Conservation (phyloP, 2,329 filamentous ascomycete species). For the Fusarium miscanthi region DNA sequence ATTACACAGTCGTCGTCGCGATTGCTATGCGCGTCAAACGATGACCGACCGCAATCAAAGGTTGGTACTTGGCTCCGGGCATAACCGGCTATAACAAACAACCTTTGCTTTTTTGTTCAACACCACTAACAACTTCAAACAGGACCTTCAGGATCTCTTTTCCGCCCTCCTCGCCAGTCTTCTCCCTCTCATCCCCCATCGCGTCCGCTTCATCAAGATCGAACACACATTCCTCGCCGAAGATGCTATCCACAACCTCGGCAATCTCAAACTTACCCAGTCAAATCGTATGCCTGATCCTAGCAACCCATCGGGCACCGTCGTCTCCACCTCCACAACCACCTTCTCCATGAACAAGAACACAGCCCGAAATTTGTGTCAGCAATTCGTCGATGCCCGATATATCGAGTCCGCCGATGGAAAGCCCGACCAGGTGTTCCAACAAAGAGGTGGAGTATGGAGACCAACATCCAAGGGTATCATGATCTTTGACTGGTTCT, state of each 20-base stretch:
- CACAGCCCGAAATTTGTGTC: conserved; percentile 95
- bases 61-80: conserved; percentile 63
- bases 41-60: conserved; percentile 93
- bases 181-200: conserved; percentile 82
- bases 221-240: conserved; percentile 96
- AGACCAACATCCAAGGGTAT: conserved; percentile 97
- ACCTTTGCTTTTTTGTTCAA: not conserved
- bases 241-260: conserved; percentile 97
- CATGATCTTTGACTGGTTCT: conserved; percentile 90
- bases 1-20: conserved; percentile 85
- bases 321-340: conserved; percentile 96
- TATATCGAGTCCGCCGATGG: conserved; percentile 95
- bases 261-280: conserved; percentile 96
- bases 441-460: conserved; percentile 88
- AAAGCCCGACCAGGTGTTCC: conserved; percentile 81
- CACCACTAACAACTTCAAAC: conserved; percentile 16
- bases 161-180: conserved; percentile 94
- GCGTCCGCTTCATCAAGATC: conserved; percentile 88
- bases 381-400: conserved; percentile 91
- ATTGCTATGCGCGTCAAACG: conserved; percentile 95
- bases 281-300: conserved; percentile 99
- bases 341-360: conserved; percentile 99
- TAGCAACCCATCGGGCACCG: conserved; percentile 92
- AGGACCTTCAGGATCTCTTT: conserved; percentile 98
- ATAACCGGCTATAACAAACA: conserved; percentile 11